These are phyloP conservation scores for Debaryomyces robertsiae DNA, from an alignment of 1,139 yeast genomes.

Conservation along the genomic window DNA sequence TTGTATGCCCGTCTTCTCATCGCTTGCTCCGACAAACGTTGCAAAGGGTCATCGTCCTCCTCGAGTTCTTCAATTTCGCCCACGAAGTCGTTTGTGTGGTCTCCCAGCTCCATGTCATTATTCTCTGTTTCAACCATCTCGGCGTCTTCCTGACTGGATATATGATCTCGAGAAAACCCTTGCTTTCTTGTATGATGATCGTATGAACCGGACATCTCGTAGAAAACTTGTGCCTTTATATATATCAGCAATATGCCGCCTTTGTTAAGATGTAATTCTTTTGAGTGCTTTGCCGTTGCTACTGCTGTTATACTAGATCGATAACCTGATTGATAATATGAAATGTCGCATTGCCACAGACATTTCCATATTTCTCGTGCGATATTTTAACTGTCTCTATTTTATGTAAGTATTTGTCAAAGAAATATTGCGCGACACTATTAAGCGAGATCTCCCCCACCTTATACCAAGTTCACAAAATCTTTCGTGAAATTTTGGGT, in stretches of 20 bases:
- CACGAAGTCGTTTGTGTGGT: slow-evolving; percentile 18
- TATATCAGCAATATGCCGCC: too few relatives aligned
- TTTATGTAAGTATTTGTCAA: too few relatives aligned
- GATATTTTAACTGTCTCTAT: too few relatives aligned
- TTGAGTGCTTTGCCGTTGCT: background rate
- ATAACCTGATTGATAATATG: slow-evolving; percentile 2
- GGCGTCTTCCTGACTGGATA: slow-evolving; percentile 12
- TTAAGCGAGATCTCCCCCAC: too few relatives aligned
- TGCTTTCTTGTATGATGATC: slow-evolving; percentile 1
- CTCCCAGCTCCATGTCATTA: slow-evolving; percentile 14
- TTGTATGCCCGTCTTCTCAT: slow-evolving; percentile 17
- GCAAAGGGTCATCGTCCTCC: slow-evolving; percentile 27
- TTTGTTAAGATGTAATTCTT: too few relatives aligned
- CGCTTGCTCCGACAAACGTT: slow-evolving; percentile 26
- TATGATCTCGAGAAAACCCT: slow-evolving; percentile 5
- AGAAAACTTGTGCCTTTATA: background rate
- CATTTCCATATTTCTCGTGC: background rate
- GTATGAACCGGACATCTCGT: slow-evolving; percentile 4
- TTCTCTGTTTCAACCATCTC: slow-evolving; percentile 18
- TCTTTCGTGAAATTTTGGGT: too few relatives aligned
- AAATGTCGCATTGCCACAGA: slow-evolving; percentile 9
- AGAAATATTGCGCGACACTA: too few relatives aligned
- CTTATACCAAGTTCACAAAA: too few relatives aligned
- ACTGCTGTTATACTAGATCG: slow-evolving; percentile 2
- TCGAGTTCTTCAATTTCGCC: slow-evolving; percentile 19